These are phyloP conservation scores for Calonectria honghensis DNA, from an alignment of 2,329 filamentous ascomycete genomes.

Conservation along the genomic window DNA sequence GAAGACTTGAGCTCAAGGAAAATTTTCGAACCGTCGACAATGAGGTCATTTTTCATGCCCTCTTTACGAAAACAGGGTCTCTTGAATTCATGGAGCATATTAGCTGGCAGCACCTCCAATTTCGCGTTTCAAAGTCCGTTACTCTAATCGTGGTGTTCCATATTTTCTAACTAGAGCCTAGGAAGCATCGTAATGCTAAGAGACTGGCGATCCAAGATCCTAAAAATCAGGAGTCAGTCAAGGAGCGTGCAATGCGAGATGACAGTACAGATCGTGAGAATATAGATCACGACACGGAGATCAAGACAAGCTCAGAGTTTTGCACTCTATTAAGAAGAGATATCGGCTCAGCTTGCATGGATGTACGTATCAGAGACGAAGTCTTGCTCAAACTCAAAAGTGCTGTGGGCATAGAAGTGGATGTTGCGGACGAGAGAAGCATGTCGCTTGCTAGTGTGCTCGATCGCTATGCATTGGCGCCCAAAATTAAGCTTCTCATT, in stretches of 20 bases:
- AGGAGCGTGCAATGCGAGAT: not conserved
- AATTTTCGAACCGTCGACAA: not conserved
- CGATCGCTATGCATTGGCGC: not conserved
- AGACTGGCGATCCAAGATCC: not conserved
- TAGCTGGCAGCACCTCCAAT: conserved; percentile 37
- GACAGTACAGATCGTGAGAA: not conserved
- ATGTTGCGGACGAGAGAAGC: conserved; percentile 30
- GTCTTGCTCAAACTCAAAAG: not conserved
- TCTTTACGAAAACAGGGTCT: conserved; percentile 23
- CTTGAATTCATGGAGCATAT: conserved; percentile 6
- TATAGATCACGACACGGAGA: not conserved
- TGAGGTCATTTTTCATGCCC: conserved; percentile 23
- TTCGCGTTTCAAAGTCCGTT: conserved; percentile 26
- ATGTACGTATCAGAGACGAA: conserved; percentile 22
- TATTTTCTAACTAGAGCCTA: not conserved
- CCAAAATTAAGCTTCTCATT: conserved; percentile 30
- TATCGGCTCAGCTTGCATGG: conserved; percentile 25
- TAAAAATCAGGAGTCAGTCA: not conserved
- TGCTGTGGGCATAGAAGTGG: conserved; percentile 20
- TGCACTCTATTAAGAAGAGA: conserved; percentile 15
- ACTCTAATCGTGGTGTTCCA: not conserved
- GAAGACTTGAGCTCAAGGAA: conserved; percentile 28
- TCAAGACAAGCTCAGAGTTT: conserved; percentile 18
- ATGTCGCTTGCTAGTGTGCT: conserved; percentile 37
- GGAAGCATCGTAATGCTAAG: not conserved